Percentiles rank a stretch among this genome's conserved stretches.
phyloP scores from a whole-genome alignment of 257 asterid genomes.

The Parsonsia alboflavescens region DNA sequence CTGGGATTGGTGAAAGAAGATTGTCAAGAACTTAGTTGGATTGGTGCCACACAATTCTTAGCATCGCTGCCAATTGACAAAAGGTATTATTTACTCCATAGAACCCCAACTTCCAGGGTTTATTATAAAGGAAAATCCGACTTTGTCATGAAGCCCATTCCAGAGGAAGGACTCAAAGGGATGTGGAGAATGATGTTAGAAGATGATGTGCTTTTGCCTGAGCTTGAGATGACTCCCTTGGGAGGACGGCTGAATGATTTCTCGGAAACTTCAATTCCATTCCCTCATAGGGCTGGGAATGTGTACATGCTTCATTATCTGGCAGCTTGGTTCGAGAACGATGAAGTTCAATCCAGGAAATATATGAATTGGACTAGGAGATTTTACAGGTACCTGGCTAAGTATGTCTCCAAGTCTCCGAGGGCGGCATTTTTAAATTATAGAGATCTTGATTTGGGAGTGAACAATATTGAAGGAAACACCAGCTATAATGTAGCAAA shows the following conservation, averaged over 20 bases:
- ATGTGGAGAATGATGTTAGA: no score
- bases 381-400: slow-evolving; percentile 27
- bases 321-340: slow-evolving; percentile 27
- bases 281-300: slow-evolving; percentile 41
- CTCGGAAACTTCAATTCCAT: slow-evolving; percentile 27
- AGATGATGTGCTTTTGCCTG: slow-evolving; percentile 21
- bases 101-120: no score
- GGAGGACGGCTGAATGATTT: slow-evolving; percentile 40
- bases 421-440: slow-evolving; percentile 35
- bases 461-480: slow-evolving; percentile 18
- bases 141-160: slow-evolving; percentile 26
- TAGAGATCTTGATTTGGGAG: slow-evolving; percentile 46
- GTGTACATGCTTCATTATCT: slow-evolving; percentile 34
- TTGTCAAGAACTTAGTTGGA: no score
- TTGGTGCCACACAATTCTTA: no score
- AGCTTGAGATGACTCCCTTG: slow-evolving; percentile 34
- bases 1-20: no score
- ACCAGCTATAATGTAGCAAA: slow-evolving; percentile 35
- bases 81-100: no score
- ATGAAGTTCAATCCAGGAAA: slow-evolving; percentile 15
- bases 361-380: slow-evolving; percentile 36
- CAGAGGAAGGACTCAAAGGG: slow-evolving; percentile 25
- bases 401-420: slow-evolving; percentile 35
- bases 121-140: no score
- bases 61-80: no score